Evolutionary conservation across 805 yeast genomes (phyloP).

Genomic region (Sugiyamaella smithiae): DNA sequence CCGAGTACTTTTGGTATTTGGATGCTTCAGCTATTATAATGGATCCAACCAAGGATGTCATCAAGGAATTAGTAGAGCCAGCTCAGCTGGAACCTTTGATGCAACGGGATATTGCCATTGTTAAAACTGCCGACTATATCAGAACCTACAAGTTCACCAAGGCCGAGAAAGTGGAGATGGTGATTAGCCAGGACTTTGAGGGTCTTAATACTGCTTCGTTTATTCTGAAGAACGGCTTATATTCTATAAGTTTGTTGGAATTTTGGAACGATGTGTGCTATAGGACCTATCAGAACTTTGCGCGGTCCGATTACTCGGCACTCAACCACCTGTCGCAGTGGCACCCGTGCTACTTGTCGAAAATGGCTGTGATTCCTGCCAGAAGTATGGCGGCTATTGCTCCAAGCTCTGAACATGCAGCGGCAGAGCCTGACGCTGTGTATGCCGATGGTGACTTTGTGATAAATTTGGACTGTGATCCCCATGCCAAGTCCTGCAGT

Average conservation of each 20-base stretch:
- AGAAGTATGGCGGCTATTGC: constrained; percentile 44
- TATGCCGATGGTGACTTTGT: constrained; percentile 68
- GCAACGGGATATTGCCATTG: constrained; percentile 67
- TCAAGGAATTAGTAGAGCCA: constrained; percentile 56
- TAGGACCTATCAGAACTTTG: constrained; percentile 58
- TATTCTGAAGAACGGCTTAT: constrained; percentile 61
- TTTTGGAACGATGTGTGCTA: constrained; percentile 73
- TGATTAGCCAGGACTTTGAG: constrained; percentile 66
- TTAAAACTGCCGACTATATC: constrained; percentile 38
- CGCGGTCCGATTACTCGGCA: constrained; percentile 47
- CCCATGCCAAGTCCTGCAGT: constrained; percentile 26
- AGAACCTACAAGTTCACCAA: constrained; percentile 60
- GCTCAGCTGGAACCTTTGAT: constrained; percentile 61
- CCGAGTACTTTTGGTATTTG: constrained; percentile 88
- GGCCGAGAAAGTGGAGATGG: constrained; percentile 53
- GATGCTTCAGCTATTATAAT: constrained; percentile 71
- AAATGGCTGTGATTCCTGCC: constrained; percentile 68
- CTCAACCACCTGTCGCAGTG: constrained; percentile 87
- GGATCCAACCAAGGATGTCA: constrained; percentile 61
- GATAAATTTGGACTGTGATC: constrained; percentile 49
- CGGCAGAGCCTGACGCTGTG: constrained; percentile 40
- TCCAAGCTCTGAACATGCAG: constrained; percentile 29
- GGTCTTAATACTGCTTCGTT: constrained; percentile 70
- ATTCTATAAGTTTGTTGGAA: constrained; percentile 70
- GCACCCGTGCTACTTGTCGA: constrained; percentile 82